phyloP scores from a whole-genome alignment of 2,329 filamentous ascomycete genomes.

The Botrytis galanthina region DNA sequence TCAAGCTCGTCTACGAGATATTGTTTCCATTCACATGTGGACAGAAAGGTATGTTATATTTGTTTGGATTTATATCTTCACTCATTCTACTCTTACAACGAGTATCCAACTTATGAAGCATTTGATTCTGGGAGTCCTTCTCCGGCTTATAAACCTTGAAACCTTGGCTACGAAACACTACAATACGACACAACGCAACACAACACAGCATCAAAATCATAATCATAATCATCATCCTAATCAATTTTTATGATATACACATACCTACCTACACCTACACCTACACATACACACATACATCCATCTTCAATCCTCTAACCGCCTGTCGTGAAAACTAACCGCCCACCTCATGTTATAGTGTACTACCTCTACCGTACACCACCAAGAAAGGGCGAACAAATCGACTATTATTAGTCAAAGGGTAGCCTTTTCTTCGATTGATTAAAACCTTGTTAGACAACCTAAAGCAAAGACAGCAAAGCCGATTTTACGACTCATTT shows the following conservation, averaged over 20 bases:
- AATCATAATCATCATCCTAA: not conserved
- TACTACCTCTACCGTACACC: not conserved
- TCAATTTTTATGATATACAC: not conserved
- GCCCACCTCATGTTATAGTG: not conserved
- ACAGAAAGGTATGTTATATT: not conserved
- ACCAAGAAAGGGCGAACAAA: not conserved
- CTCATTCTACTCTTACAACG: not conserved
- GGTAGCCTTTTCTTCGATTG: not conserved
- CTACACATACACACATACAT: not conserved
- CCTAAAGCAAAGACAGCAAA: not conserved
- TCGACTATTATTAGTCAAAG: not conserved
- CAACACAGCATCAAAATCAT: not conserved
- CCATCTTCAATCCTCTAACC: not conserved
- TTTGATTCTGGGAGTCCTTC: not conserved
- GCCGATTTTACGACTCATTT: not conserved
- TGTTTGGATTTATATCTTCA: not conserved
- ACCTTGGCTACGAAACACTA: not conserved
- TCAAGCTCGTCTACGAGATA: not conserved
- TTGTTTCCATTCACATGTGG: not conserved
- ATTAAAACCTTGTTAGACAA: not conserved
- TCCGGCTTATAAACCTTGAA: not conserved
- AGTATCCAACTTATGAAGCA: not conserved
- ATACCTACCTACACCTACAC: not conserved
- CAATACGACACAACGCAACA: not conserved
- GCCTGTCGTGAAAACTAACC: slow-evolving; percentile 1